Evolutionary conservation across 1,284 basidiomycete genomes (phyloP).

Genomic region (Cutaneotrichosporon dermatis): DNA sequence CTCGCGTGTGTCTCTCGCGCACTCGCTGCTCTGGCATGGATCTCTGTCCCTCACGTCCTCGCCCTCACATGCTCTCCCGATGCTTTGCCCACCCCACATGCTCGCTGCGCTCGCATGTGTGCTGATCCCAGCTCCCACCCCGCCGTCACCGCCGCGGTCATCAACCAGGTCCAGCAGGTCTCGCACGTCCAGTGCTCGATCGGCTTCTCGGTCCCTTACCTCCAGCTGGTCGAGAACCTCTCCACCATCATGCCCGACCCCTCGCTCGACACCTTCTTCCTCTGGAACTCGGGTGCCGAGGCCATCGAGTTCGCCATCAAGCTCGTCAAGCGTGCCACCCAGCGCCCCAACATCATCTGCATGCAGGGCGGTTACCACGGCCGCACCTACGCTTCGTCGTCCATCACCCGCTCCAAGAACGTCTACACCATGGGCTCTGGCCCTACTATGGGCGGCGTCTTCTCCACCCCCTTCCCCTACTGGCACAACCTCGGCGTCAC

Average conservation of each 20-base stretch:
- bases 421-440: constrained; percentile 61
- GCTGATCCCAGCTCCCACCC: constrained; percentile 64
- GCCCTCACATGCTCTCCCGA: too few relatives aligned
- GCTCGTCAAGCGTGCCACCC: constrained; percentile 66
- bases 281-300: constrained; percentile 72
- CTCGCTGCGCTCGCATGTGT: not conserved
- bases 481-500: constrained; percentile 80
- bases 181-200: constrained; percentile 63
- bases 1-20: too few relatives aligned
- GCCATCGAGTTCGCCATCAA: constrained; percentile 31
- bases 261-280: constrained; percentile 68
- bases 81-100: too few relatives aligned
- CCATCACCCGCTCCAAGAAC: constrained; percentile 83
- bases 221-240: constrained; percentile 24
- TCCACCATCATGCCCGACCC: constrained; percentile 24
- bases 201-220: constrained; percentile 18
- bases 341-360: constrained; percentile 76
- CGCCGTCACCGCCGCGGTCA: constrained; percentile 74
- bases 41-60: too few relatives aligned
- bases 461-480: constrained; percentile 79
- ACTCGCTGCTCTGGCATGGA: too few relatives aligned
- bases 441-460: constrained; percentile 59
- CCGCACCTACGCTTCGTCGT: constrained; percentile 72
- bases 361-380: constrained; percentile 86
- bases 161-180: constrained; percentile 72